These are phyloP conservation scores for Phoma herbarum DNA, from an alignment of 2,329 filamentous ascomycete species.

Conservation along the genomic window DNA sequence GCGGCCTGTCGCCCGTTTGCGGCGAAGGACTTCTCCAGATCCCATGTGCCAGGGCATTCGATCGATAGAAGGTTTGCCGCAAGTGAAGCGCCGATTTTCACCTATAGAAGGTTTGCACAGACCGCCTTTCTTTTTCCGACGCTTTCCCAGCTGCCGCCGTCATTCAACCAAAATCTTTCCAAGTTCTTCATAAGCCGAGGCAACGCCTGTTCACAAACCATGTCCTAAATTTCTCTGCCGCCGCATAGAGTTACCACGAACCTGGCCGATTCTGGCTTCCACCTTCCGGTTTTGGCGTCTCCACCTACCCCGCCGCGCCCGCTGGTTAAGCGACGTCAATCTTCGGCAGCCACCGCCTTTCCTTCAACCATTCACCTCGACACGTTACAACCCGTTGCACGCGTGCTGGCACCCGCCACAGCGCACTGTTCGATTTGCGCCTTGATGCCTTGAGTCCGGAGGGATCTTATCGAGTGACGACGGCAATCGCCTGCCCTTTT, in stretches of 20 bases:
- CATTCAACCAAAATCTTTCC: conserved; percentile 14
- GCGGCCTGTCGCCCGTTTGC: conserved; percentile 14
- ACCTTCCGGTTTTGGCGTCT: conserved; percentile 21
- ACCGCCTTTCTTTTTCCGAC: conserved; percentile 9
- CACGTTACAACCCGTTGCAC: conserved; percentile 24
- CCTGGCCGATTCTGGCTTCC: conserved; percentile 10
- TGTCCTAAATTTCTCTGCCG: background rate
- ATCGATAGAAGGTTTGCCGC: conserved; percentile 21
- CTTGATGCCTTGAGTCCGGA: conserved; percentile 21
- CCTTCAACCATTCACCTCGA: conserved; percentile 24
- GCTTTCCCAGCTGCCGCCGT: conserved; percentile 15
- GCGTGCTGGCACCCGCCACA: conserved; percentile 19
- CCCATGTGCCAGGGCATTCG: background rate
- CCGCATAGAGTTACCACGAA: conserved; percentile 13
- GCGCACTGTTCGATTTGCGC: conserved; percentile 22
- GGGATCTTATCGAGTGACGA: conserved; percentile 16
- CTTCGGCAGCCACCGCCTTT: conserved; percentile 23
- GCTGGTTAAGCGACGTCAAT: conserved; percentile 23
- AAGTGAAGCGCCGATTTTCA: conserved; percentile 18
- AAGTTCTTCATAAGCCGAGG: conserved; percentile 19
- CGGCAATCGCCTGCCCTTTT: conserved; percentile 18
- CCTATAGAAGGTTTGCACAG: conserved; percentile 14
- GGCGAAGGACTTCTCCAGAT: conserved; percentile 3
- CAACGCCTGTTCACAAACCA: conserved; percentile 5
- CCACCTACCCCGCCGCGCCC: conserved; percentile 23